Base-by-base conservation (phyloP, 2,329 filamentous ascomycete species). In the Ophiobolus disseminans region DNA sequence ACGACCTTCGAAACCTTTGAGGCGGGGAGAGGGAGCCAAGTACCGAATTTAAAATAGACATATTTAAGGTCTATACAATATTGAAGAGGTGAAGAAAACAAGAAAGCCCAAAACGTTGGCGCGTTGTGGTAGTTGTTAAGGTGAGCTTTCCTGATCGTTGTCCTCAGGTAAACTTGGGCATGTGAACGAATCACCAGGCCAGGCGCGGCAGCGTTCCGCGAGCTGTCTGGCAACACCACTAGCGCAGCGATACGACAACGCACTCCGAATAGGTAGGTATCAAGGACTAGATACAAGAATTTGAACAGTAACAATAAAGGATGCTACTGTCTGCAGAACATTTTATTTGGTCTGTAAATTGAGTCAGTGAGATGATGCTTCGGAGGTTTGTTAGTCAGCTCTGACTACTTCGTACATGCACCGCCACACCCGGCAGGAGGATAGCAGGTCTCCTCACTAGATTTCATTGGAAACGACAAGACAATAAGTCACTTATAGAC, bases 41-140 rank as follows among this genome's bases (percentile, higher is more conserved):
- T 4, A 72, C 67, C 3, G 69, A 72, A 39, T 68, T 71, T 21
- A 72, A 58, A 32, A 72, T 50, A 11, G 69, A 71, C 68, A 71
- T 71, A 20, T 16, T 53, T 23, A n/a, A n/a, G 26, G 40, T 48
- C 32, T 17, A 9, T 23, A 41, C 11, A 25, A 23, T 23, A 16
- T 25, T 14, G 11, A 25, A 21, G n/a, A 25, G 19, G 28, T 32
- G 21, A 16, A 23, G 40, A 48, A 45, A 40, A 48, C 35, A 13
- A 26, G 31, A 42, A 40, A 32, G 30, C 10, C n/a, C 30, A 32
- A 7, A 14, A 13, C n/a, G 30, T 21, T 28, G 37, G 22, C 13
- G 47, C 48, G 40, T 36, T 23, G 19, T 39, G 36, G 37, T 53
- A 51, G 57, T 49, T 56, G 58, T 63, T 45, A 48, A 61, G 53